These are phyloP conservation scores for Pleurotus cornucopiae DNA, from an alignment of 768 basidiomycete genomes.

Conservation along the genomic window DNA sequence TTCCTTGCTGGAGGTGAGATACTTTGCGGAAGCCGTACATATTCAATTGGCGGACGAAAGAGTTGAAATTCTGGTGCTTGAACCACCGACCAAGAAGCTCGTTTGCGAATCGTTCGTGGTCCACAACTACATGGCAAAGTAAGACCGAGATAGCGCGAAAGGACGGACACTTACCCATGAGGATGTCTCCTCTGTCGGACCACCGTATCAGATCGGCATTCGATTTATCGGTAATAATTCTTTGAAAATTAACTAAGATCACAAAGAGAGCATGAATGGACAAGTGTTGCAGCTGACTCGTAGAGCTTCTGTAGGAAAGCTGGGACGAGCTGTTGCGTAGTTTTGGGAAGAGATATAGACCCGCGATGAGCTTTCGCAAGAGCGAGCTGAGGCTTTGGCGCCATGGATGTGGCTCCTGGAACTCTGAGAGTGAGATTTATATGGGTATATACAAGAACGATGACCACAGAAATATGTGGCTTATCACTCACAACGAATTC, in stretches of 20 bases:
- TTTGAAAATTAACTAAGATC: slow-evolving; percentile 5
- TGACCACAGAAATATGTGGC: too few relatives aligned
- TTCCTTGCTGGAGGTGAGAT: slow-evolving; percentile 92
- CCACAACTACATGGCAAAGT: slow-evolving; percentile 54
- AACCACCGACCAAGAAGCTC: slow-evolving; percentile 91
- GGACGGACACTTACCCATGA: slow-evolving; percentile 58
- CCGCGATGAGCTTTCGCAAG: slow-evolving; percentile 37
- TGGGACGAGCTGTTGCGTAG: slow-evolving; percentile 43
- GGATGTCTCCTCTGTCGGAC: slow-evolving; percentile 87
- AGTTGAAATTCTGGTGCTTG: slow-evolving; percentile 93
- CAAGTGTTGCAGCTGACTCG: slow-evolving; percentile 51
- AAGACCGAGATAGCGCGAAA: slow-evolving; percentile 1
- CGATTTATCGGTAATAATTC: slow-evolving; percentile 85
- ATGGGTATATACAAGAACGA: too few relatives aligned
- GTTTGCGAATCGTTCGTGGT: slow-evolving; percentile 84
- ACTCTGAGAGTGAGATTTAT: too few relatives aligned
- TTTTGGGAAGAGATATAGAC: slow-evolving; percentile 24
- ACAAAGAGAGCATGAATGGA: slow-evolving; percentile 2
- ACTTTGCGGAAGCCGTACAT: slow-evolving; percentile 96
- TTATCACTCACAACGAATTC: too few relatives aligned
- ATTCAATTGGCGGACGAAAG: slow-evolving; percentile 91
- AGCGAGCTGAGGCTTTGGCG: slow-evolving; percentile 51
- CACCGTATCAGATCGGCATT: slow-evolving; percentile 86
- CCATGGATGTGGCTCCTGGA: slow-evolving; percentile 22
- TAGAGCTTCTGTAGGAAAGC: slow-evolving; percentile 91